phyloP scores from a whole-genome alignment of 371 early-diverging fungal genomes.

The Batrachochytrium dendrobatidis region DNA sequence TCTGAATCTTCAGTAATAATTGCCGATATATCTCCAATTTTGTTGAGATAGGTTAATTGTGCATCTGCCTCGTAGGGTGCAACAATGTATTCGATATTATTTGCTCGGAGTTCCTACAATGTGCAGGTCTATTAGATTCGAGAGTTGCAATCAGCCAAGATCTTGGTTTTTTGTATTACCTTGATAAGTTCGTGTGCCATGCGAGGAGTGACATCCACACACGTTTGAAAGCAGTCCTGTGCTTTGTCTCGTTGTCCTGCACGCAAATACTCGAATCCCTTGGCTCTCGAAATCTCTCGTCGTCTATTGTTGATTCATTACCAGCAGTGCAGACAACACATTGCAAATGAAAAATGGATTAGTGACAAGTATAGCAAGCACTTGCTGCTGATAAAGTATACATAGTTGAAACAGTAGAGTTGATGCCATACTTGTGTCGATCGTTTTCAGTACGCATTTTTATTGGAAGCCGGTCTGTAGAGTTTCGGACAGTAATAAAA shows the following conservation, averaged over 20 bases:
- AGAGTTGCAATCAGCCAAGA: neutral
- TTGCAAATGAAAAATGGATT: neutral
- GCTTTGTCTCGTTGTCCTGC: constrained; percentile 56
- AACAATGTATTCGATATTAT: constrained; percentile 71
- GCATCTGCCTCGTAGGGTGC: constrained; percentile 99
- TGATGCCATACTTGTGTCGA: constrained; percentile 45
- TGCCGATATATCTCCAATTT: constrained; percentile 62
- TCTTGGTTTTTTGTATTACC: constrained; percentile 28
- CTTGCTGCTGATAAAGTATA: neutral
- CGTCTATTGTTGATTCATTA: constrained; percentile 26
- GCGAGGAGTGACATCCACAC: constrained; percentile 50
- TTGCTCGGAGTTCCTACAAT: constrained; percentile 52
- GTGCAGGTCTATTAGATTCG: neutral
- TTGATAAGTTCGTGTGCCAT: constrained; percentile 74
- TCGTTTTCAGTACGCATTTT: constrained; percentile 73
- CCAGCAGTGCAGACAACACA: constrained; percentile 6
- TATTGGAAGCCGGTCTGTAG: constrained; percentile 61
- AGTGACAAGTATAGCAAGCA: constrained; percentile 12
- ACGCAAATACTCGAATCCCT: constrained; percentile 41
- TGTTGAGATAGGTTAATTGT: constrained; percentile 83
- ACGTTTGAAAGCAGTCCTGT: constrained; percentile 58
- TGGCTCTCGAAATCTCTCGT: constrained; percentile 46
- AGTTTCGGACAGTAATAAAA: neutral
- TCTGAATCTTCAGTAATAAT: constrained; percentile 98
- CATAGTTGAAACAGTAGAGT: constrained; percentile 11